Evolutionary conservation across 2,329 filamentous ascomycete species (phyloP).

Genomic region (Ambrosiella cleistominuta): DNA sequence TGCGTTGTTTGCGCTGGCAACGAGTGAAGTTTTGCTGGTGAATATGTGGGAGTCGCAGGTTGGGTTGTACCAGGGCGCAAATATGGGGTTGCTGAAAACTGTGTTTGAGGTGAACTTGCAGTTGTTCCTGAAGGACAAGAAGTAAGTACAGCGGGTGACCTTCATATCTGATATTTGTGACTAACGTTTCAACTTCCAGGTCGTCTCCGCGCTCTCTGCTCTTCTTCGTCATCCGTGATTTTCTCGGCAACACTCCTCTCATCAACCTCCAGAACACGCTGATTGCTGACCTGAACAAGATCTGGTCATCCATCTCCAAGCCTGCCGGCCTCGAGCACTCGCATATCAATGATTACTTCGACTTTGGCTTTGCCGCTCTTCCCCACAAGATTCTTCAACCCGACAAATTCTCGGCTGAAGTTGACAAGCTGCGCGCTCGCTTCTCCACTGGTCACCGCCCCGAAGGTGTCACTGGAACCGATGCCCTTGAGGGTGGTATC

Average conservation of each 20-base stretch:
- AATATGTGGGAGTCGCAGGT: conserved; percentile 99
- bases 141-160: conserved; percentile 34
- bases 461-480: conserved; percentile 39
- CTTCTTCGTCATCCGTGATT: conserved; percentile 97
- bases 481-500: conserved; percentile 59
- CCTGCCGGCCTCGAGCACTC: conserved; percentile 75
- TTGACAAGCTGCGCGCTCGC: conserved; percentile 59
- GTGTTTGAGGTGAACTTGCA: conserved; percentile 98
- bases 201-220: conserved; percentile 78
- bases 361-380: conserved; percentile 89
- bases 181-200: neutral
- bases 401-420: conserved; percentile 71
- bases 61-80: conserved; percentile 91
- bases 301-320: conserved; percentile 88
- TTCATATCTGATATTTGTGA: neutral
- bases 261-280: conserved; percentile 79
- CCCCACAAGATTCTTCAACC: conserved; percentile 95
- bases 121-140: conserved; percentile 87
- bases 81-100: conserved; percentile 96
- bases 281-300: conserved; percentile 73
- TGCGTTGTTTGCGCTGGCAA: conserved; percentile 88
- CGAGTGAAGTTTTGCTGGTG: conserved; percentile 92
- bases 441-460: conserved; percentile 71
- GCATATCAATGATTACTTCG: conserved; percentile 90
- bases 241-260: conserved; percentile 80